Conservation (phyloP, 352 stramenopile species). For the Pythium phragmitis region DNA sequence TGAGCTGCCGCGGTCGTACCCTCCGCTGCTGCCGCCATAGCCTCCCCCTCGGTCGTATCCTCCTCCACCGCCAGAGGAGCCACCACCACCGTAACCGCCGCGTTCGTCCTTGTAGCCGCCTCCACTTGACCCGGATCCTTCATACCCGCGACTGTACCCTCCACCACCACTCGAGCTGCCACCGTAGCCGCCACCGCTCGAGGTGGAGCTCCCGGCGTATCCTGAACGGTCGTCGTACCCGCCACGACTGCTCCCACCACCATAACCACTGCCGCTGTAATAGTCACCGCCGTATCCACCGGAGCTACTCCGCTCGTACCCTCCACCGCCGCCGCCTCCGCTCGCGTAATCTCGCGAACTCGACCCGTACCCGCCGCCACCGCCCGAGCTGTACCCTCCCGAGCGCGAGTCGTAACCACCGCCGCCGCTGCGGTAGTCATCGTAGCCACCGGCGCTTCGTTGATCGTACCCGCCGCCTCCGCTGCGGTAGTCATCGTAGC, state of each 20-base stretch:
- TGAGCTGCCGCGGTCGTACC: conserved; percentile 14
- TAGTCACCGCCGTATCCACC: conserved; percentile 18
- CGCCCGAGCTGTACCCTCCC: conserved; percentile 23
- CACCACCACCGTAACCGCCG: conserved; percentile 28
- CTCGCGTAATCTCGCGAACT: conserved; percentile 27
- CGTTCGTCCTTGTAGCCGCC: conserved; percentile 23
- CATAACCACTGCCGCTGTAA: conserved; percentile 21
- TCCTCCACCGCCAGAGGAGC: conserved; percentile 14
- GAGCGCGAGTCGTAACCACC: conserved; percentile 34
- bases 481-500: conserved; percentile 21
- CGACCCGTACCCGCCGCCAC: conserved; percentile 26
- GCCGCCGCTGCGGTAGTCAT: conserved; percentile 26
- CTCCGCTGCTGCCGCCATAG: conserved; percentile 19
- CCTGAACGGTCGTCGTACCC: conserved; percentile 30
- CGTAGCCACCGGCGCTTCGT: conserved; percentile 12
- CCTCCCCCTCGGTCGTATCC: conserved; percentile 29
- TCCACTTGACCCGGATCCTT: conserved; percentile 12
- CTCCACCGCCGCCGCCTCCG: conserved; percentile 13
- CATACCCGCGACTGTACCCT: conserved; percentile 24
- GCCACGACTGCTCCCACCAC: conserved; percentile 24
- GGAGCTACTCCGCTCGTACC: conserved; percentile 17
- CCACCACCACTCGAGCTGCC: conserved; percentile 16
- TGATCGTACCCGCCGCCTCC: conserved; percentile 26
- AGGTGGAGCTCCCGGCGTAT: conserved; percentile 18
- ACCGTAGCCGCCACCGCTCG: conserved; percentile 18